phyloP scores from a whole-genome alignment of 2,329 filamentous ascomycete genomes.

The Neoarthrinium moseri region DNA sequence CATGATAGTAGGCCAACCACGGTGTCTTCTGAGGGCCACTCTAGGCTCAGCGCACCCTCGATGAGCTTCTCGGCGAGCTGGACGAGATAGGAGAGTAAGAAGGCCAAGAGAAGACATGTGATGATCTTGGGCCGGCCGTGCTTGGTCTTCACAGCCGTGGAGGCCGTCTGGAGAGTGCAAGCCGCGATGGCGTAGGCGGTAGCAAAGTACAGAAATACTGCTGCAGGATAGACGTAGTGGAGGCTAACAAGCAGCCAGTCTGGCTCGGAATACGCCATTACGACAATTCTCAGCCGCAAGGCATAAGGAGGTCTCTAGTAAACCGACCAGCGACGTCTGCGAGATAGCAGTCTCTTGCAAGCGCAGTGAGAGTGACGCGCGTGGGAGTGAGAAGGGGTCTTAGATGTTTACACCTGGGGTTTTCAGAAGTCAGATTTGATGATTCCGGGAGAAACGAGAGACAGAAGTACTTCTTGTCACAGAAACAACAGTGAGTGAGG shows the following conservation, averaged over 20 bases:
- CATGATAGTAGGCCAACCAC: slow-evolving; percentile 61
- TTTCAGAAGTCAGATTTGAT: no score
- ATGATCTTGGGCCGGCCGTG: slow-evolving; percentile 42
- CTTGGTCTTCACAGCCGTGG: slow-evolving; percentile 29
- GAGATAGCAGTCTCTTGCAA: no score
- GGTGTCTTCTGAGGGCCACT: slow-evolving; percentile 43
- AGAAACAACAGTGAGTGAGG: no score
- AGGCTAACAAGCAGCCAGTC: slow-evolving; percentile 39
- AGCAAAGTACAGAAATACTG: slow-evolving; percentile 58
- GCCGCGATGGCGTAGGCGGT: slow-evolving; percentile 48
- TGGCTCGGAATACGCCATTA: neutral
- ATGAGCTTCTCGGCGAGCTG: slow-evolving; percentile 42
- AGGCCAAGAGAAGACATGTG: slow-evolving; percentile 40
- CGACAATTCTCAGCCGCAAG: neutral
- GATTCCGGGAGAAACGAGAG: no score
- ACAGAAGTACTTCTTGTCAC: no score
- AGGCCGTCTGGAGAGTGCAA: slow-evolving; percentile 51
- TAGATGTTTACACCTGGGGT: no score
- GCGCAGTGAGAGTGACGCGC: no score
- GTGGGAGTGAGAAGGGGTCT: no score
- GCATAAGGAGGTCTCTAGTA: no score
- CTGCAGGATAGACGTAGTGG: slow-evolving; percentile 58
- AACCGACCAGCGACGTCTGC: no score
- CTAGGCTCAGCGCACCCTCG: slow-evolving; percentile 29
- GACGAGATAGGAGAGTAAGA: slow-evolving; percentile 44